These are phyloP conservation scores for Monotropa hypopitys DNA, from an alignment of 179 eudicot species.

Conservation along the genomic window DNA sequence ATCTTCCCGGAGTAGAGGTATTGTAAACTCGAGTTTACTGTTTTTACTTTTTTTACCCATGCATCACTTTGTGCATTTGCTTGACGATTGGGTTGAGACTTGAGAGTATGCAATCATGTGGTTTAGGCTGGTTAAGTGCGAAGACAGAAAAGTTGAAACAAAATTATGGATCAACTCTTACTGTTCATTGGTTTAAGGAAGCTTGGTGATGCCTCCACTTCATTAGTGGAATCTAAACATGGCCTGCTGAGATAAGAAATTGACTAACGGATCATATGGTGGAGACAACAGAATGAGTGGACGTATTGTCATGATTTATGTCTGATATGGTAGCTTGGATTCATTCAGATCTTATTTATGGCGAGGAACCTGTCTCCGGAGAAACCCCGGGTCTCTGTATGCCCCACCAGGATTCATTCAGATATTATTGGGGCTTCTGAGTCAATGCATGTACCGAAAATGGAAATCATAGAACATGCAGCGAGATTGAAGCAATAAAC, in stretches of 20 bases:
- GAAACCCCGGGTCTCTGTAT: no score
- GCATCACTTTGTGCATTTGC: background rate
- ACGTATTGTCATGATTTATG: background rate
- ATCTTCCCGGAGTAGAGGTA: slow-evolving; percentile 76
- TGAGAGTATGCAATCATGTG: background rate
- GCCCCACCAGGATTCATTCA: no score
- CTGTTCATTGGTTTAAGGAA: background rate
- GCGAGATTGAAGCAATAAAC: no score
- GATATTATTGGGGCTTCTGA: no score
- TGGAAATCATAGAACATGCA: no score
- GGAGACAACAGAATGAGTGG: background rate
- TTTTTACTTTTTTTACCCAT: background rate
- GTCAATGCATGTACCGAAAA: no score
- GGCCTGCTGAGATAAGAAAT: background rate
- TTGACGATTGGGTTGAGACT: background rate
- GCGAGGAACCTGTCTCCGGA: no score
- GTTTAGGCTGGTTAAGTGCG: background rate
- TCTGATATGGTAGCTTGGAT: background rate
- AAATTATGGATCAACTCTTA: background rate
- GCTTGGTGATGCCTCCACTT: background rate
- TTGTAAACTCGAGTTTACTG: background rate
- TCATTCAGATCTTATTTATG: no score
- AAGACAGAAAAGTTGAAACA: background rate
- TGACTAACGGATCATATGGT: background rate
- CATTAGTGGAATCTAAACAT: background rate